phyloP scores from a whole-genome alignment of 805 yeast genomes.

The Lachancea lanzarotensis region DNA sequence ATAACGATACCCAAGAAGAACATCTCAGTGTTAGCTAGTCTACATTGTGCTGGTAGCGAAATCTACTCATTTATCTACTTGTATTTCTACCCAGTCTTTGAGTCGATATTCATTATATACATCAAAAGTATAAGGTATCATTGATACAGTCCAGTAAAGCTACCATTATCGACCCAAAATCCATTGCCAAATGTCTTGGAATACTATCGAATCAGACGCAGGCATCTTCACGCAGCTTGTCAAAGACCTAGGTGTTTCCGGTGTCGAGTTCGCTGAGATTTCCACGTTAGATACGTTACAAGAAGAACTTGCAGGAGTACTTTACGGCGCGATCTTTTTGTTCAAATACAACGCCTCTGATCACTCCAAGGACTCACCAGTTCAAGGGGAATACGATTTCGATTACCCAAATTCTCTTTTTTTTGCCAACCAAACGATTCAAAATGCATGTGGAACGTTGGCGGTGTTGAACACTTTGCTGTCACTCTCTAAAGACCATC shows the following conservation, averaged over 20 bases:
- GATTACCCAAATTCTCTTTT: slow-evolving; percentile 36
- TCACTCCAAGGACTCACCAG: slow-evolving; percentile 34
- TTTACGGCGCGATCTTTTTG: slow-evolving; percentile 55
- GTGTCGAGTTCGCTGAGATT: slow-evolving; percentile 49
- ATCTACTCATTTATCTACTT: no score
- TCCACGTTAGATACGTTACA: slow-evolving; percentile 43
- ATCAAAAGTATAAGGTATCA: no score
- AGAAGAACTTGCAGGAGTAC: slow-evolving; percentile 30
- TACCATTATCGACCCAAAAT: no score
- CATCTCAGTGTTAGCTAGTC: no score
- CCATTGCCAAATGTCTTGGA: slow-evolving; percentile 36
- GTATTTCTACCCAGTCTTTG: neutral
- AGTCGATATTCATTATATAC: neutral
- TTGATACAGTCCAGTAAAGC: no score
- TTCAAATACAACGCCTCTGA: slow-evolving; percentile 45
- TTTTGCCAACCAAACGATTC: slow-evolving; percentile 58
- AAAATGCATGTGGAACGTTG: slow-evolving; percentile 70
- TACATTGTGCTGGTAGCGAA: no score
- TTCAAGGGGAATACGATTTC: slow-evolving; percentile 40
- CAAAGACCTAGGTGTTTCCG: slow-evolving; percentile 46
- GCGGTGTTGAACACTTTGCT: slow-evolving; percentile 55
- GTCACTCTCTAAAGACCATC: slow-evolving; percentile 29
- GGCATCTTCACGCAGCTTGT: slow-evolving; percentile 59
- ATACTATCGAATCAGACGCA: slow-evolving; percentile 60
- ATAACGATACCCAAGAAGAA: no score